Evolutionary conservation across 176 grass and related monocot genomes (phyloP).

Genomic region (Lolium multiflorum): DNA sequence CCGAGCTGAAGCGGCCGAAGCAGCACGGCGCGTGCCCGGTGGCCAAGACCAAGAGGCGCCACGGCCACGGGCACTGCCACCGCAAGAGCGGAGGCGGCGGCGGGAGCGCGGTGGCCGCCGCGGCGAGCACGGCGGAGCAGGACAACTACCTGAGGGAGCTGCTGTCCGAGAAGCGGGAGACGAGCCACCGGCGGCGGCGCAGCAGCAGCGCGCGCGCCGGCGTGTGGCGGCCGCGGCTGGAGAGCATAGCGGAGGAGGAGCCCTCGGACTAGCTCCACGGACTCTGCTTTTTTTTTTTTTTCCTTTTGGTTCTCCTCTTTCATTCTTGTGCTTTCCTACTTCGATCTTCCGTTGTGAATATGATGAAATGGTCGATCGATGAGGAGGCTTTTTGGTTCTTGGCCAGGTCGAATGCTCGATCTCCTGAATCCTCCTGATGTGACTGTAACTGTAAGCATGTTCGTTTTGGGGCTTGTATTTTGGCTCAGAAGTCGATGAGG

Average conservation of each 20-base stretch:
- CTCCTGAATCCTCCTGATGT: background rate
- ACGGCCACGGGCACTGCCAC: slow-evolving; percentile 4
- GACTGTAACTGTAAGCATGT: background rate
- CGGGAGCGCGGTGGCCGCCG: background rate
- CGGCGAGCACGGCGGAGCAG: slow-evolving; percentile 50
- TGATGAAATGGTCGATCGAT: background rate
- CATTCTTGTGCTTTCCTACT: background rate
- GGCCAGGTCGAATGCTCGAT: background rate
- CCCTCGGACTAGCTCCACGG: slow-evolving; percentile 15
- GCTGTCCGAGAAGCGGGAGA: slow-evolving; percentile 58
- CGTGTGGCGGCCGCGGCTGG: slow-evolving; percentile 77
- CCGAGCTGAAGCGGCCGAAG: slow-evolving; percentile 48
- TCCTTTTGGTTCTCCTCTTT: background rate
- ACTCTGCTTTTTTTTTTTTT: background rate
- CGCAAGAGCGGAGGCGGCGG: slow-evolving; percentile 8
- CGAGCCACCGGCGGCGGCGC: slow-evolving; percentile 47
- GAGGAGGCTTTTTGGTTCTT: slow-evolving; percentile 15
- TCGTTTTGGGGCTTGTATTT: background rate
- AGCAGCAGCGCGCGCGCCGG: slow-evolving; percentile 61
- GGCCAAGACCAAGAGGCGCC: slow-evolving; percentile 42
- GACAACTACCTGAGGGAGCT: slow-evolving; percentile 76
- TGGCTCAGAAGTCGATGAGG: slow-evolving; percentile 10
- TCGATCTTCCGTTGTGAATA: slow-evolving; percentile 36
- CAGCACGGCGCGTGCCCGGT: background rate
- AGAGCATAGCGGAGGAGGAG: slow-evolving; percentile 88